These are phyloP conservation scores for Hymenoscyphus infarciens DNA, from an alignment of 2,329 filamentous ascomycete genomes.

Conservation along the genomic window DNA sequence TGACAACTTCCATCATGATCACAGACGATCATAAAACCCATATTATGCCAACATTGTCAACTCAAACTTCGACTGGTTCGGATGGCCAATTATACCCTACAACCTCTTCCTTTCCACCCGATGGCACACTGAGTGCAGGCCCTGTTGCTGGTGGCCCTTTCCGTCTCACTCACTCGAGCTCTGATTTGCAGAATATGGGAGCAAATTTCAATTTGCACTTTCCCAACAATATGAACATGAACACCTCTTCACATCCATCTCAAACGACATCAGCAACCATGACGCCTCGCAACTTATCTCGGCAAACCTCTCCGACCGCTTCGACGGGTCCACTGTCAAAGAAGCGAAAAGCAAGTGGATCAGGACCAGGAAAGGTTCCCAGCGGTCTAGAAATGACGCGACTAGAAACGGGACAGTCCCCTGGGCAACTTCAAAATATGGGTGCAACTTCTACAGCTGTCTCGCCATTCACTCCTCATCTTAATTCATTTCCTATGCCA, in stretches of 20 bases:
- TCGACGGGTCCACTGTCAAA: slow-evolving; percentile 66
- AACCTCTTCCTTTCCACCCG: slow-evolving; percentile 40
- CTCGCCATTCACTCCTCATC: slow-evolving; percentile 52
- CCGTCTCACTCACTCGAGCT: slow-evolving; percentile 56
- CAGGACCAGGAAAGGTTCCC: slow-evolving; percentile 64
- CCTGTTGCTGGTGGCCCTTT: slow-evolving; percentile 41
- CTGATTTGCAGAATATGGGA: slow-evolving; percentile 59
- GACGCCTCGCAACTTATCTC: slow-evolving; percentile 62
- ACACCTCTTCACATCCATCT: slow-evolving; percentile 38
- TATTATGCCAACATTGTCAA: slow-evolving; percentile 39
- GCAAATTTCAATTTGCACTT: slow-evolving; percentile 42
- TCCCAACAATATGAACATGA: slow-evolving; percentile 26
- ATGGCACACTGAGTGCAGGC: slow-evolving; percentile 23
- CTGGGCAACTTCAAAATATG: slow-evolving; percentile 36
- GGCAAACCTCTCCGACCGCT: slow-evolving; percentile 68
- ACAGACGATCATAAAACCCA: slow-evolving; percentile 97
- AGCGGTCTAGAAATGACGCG: slow-evolving; percentile 77
- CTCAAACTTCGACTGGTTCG: slow-evolving; percentile 31
- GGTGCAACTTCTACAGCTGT: slow-evolving; percentile 40
- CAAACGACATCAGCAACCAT: slow-evolving; percentile 43
- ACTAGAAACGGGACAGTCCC: slow-evolving; percentile 55
- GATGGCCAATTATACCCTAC: slow-evolving; percentile 40
- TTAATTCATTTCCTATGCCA: slow-evolving; percentile 42
- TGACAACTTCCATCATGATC: slow-evolving; percentile 89
- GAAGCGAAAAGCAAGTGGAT: slow-evolving; percentile 75